Evolutionary conservation across 2,329 filamentous ascomycete genomes (phyloP).

Genomic region (Colletotrichum sp.): DNA sequence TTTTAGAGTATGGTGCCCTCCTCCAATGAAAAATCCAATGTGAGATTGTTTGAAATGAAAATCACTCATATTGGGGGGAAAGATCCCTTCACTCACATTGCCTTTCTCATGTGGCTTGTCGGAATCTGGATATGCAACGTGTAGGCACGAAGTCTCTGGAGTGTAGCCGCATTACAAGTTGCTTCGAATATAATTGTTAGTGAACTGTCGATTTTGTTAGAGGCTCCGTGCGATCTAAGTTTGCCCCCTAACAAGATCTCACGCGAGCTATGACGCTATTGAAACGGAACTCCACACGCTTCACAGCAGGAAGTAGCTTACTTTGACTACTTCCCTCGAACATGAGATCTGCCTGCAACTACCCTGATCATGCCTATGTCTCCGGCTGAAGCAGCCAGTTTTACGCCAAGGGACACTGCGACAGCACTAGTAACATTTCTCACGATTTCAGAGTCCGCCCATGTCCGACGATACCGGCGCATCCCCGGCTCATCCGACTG

Average conservation of each 20-base stretch:
- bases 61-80: too few species aligned
- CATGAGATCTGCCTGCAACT: neutral
- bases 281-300: neutral
- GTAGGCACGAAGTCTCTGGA: neutral
- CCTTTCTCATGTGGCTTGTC: neutral
- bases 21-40: rapidly evolving
- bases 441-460: neutral
- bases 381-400: neutral
- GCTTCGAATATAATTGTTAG: neutral
- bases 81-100: neutral
- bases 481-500: neutral
- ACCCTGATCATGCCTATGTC: neutral
- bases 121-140: neutral
- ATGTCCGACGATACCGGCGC: neutral
- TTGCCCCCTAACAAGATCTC: neutral
- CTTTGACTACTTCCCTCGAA: neutral
- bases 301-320: neutral
- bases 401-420: neutral
- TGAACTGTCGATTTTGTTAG: neutral
- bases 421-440: neutral
- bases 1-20: neutral
- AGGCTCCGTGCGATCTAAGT: neutral
- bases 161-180: neutral
- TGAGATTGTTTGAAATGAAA: neutral
- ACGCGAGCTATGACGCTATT: neutral